phyloP scores from a whole-genome alignment of 768 basidiomycete genomes.

The Mycena metata region DNA sequence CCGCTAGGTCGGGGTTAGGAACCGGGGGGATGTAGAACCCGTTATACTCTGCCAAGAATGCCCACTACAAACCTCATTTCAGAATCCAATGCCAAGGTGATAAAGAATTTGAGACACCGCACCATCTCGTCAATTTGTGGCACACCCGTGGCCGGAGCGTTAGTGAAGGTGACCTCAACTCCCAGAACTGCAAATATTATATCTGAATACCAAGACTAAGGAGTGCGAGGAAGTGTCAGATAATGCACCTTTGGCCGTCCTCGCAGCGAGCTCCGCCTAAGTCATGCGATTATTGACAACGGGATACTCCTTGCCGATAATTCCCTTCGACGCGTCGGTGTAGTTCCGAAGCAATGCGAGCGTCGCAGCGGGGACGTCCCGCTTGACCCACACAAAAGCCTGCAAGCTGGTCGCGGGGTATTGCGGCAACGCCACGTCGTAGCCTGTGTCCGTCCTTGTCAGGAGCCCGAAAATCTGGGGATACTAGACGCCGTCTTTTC shows the following conservation, averaged over 20 bases:
- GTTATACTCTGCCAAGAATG: neutral
- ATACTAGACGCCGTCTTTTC: too few relatives aligned
- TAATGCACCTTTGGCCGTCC: neutral
- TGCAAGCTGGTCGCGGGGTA: neutral
- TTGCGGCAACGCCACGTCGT: neutral
- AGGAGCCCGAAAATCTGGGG: too few relatives aligned
- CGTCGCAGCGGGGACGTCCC: neutral
- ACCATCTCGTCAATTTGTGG: neutral
- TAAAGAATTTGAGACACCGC: neutral
- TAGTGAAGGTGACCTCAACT: neutral
- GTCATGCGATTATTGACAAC: neutral
- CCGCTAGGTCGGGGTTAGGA: slow-evolving; percentile 4
- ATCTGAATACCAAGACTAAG: neutral
- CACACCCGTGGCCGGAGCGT: neutral
- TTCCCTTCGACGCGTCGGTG: neutral
- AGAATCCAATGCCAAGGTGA: neutral
- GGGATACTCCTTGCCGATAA: slow-evolving; percentile 4
- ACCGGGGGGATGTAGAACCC: slow-evolving; percentile 5
- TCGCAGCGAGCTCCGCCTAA: neutral
- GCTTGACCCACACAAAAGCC: neutral
- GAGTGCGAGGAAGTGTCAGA: neutral
- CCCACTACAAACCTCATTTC: neutral
- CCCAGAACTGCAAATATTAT: neutral
- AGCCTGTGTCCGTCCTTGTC: neutral
- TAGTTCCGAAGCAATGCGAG: slow-evolving; percentile 2